Evolutionary conservation across 2,329 filamentous ascomycete genomes (phyloP).

Genomic region (Trichophyton simii): DNA sequence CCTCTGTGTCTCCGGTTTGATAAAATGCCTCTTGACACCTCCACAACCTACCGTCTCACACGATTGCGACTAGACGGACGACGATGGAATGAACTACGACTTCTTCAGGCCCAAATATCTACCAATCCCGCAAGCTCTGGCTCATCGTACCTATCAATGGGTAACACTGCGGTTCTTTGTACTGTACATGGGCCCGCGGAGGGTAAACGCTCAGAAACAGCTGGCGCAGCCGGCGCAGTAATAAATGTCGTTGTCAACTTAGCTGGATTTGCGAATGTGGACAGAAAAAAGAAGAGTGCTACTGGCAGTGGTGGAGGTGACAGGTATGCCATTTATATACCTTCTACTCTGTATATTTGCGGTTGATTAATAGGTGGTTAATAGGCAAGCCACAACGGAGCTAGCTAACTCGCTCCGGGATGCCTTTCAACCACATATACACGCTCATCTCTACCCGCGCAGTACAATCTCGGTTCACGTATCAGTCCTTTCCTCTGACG

Average conservation of each 20-base stretch:
- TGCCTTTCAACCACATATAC: constrained; percentile 63
- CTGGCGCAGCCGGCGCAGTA: constrained; percentile 45
- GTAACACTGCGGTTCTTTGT: constrained; percentile 94
- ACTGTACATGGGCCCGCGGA: constrained; percentile 79
- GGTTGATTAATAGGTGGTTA: not conserved
- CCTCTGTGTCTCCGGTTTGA: not conserved
- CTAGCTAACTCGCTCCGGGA: constrained; percentile 56
- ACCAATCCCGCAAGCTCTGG: constrained; percentile 89
- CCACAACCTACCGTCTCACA: constrained; percentile 76
- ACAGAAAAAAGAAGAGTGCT: constrained; percentile 54
- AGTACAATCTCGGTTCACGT: constrained; percentile 71
- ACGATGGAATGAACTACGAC: constrained; percentile 92
- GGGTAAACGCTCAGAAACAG: constrained; percentile 39
- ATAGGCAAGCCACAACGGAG: constrained; percentile 52
- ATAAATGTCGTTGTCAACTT: constrained; percentile 73
- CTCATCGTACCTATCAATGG: constrained; percentile 88
- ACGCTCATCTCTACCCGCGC: constrained; percentile 81
- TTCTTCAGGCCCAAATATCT: constrained; percentile 75
- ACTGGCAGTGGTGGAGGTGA: constrained; percentile 47
- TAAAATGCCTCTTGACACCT: constrained; percentile 85
- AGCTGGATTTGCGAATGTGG: constrained; percentile 77
- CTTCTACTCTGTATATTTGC: not conserved
- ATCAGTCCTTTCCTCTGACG: constrained; percentile 81
- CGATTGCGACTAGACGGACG: constrained; percentile 72
- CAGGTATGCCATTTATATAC: constrained; percentile 44